Conservation (phyloP, 78 protist species). For the Dictyostelium firmibasis region DNA sequence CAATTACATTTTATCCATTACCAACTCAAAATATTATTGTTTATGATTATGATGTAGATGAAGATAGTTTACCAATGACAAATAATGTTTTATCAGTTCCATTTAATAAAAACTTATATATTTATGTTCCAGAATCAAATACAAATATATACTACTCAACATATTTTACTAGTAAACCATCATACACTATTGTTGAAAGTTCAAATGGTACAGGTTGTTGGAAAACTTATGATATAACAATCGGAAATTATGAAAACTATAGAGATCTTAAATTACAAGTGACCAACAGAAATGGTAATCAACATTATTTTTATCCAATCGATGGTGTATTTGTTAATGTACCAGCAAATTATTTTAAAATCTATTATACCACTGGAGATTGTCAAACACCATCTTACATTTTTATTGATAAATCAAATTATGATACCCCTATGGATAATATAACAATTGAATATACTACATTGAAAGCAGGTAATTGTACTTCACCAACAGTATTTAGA, state of each 20-base stretch:
- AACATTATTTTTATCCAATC: neutral
- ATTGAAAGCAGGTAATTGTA: neutral
- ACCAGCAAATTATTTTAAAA: neutral
- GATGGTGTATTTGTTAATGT: neutral
- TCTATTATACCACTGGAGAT: neutral
- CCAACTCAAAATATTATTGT: neutral
- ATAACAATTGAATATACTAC: neutral
- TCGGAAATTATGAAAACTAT: neutral
- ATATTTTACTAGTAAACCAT: neutral
- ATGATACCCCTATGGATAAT: neutral
- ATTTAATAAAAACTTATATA: neutral
- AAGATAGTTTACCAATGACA: neutral
- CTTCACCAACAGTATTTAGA: neutral
- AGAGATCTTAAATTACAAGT: neutral
- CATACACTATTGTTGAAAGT: neutral
- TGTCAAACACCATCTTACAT: neutral
- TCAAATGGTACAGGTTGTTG: neutral
- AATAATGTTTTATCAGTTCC: neutral
- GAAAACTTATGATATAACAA: neutral
- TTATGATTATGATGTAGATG: neutral
- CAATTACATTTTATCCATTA: neutral
- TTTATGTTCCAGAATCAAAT: neutral
- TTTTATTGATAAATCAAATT: neutral
- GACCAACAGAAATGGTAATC: neutral
- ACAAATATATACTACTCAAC: neutral